A percentile compares a stretch with the other conserved stretches of the same genome.
Conservation (phyloP, 2,329 filamentous ascomycete genomes). For the Fusarium pseudoanthophilum region DNA sequence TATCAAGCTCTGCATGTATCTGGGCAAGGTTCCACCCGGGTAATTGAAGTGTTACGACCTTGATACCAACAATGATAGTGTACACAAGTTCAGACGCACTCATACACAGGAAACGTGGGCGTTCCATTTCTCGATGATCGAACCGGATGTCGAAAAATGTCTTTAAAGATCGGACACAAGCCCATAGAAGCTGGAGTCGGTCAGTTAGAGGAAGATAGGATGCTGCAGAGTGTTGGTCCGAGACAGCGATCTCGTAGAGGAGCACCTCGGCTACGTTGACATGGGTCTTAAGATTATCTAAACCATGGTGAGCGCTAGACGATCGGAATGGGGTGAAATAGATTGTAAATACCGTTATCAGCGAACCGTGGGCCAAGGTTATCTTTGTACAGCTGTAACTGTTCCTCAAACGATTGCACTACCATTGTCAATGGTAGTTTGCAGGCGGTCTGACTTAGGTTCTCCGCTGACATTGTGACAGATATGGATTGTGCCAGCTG, state of each 20-base stretch:
- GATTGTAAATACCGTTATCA: conserved; percentile 47
- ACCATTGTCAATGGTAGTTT: conserved; percentile 55
- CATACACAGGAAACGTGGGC: conserved; percentile 56
- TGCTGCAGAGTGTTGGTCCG: conserved; percentile 50
- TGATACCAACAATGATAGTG: conserved; percentile 58
- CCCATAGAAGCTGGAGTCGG: conserved; percentile 59
- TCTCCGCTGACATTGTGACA: conserved; percentile 51
- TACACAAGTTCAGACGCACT: conserved; percentile 60
- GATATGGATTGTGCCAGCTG: conserved; percentile 61
- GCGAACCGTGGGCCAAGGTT: conserved; percentile 51
- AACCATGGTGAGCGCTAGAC: conserved; percentile 6
- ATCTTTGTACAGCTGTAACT: conserved; percentile 53
- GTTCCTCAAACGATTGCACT: conserved; percentile 57
- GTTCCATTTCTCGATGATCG: conserved; percentile 45
- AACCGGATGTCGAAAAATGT: conserved; percentile 55
- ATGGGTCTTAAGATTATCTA: conserved; percentile 56
- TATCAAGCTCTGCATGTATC: conserved; percentile 51
- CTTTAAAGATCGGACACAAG: conserved; percentile 54
- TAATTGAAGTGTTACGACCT: conserved; percentile 57
- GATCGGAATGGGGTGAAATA: not conserved
- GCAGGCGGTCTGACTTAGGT: conserved; percentile 45
- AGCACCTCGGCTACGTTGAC: conserved; percentile 58
- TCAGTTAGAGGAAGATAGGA: conserved; percentile 50
- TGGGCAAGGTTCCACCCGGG: conserved; percentile 59
- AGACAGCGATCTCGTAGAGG: conserved; percentile 59